Base-by-base conservation (phyloP, 495 filamentous ascomycete genomes). In the Cenococcum geophilum region DNA sequence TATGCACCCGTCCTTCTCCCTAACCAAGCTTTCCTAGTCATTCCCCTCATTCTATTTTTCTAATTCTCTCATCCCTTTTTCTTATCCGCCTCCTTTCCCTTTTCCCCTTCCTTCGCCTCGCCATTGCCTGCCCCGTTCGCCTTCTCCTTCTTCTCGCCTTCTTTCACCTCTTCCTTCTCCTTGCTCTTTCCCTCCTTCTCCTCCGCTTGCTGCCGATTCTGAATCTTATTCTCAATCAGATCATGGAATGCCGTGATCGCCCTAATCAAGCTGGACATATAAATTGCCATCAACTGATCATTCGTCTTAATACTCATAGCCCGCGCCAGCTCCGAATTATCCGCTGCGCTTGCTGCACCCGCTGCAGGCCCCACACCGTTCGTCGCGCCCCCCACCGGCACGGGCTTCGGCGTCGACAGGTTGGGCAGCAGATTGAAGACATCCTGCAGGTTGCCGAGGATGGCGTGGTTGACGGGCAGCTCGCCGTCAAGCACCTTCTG, bases 231-330 rank as follows among this genome's bases (percentile, higher is more conserved):
- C 80, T 98, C 93, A 68, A 98, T 98, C 64, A 98, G 77, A 75
- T 98, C 93, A 73, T 98, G 93, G 85, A 97, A 98, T 14, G 93
- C 95, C 8, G 93, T 97, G 69, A 98, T 97, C 34, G 95, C 95
- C 43, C 93, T 84, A 76, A 98, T 97, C 77, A 98, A 77, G 75
- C 88, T 93, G 75, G 88, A 92, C 59, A 98, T 79, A 73, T 98
- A 98, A 71, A 98, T 97, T 42, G 91, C 84, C 85, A 98, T 96
- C 61, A 98, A 81, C 78, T 98, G 93, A 74, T 98, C 93, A 70
- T 98, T 97, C 61, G 95, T 97, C 85, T 98, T 98, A 74, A 96
- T 82, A 74, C 89, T 95, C 95, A 98, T 95, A 27, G 95, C 92
- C 45, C 92, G 81, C 12, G 89, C 87, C 58, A 98, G 78, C 71